Evolutionary conservation across 2,329 filamentous ascomycete species (phyloP), one percentile per base, ranked within the genome.

Genomic region (Colletotrichum karsti): DNA sequence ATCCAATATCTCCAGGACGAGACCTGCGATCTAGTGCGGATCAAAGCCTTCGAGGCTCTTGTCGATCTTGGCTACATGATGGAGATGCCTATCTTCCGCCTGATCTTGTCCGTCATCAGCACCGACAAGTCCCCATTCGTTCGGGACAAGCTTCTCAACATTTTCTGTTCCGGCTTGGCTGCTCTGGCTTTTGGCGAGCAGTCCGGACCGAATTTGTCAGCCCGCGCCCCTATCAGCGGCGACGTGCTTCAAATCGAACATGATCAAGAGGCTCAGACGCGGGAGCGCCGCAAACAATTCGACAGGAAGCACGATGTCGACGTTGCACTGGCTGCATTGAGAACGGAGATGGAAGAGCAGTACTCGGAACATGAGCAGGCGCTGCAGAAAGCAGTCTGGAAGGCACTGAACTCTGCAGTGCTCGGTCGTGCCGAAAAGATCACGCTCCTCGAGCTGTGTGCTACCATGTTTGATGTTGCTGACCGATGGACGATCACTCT

Each of bases 41-140:
- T 92, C 77, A 91, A 91, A 76, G 88, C 88, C 2, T 91, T 89
- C 63, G 87, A 91, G 72, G 85, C 87, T 9, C 78, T 92, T 48
- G 82, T 91, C 39, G 88, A 91, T 69, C 83, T 92, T n/a, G 89
- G 88, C 0, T 84, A 85, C 54, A 80, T 92, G 72, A 80, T 85
- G 71, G 86, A 88, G 60, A 80, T 86, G 2, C 77, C 79, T 2
- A 82, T 92, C 46, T 82, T 90, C 71, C 82, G 81, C 53, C 84
- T 91, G 63, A 79, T 92, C 44, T 80, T 91, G 33, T 84, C 85
- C 24, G 82, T 85, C 15, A 80, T 91, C 60, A 88, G 87, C 67
- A 90, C 87, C 2, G 90, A 92, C 75, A 81, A 83, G 22, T 92
- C 90, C 2, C 89, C 90, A 0, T 91, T 84, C 72, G 85, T 91